These are phyloP conservation scores for Penicillium sp. DNA, from an alignment of 2,329 filamentous ascomycete species.

Conservation along the genomic window DNA sequence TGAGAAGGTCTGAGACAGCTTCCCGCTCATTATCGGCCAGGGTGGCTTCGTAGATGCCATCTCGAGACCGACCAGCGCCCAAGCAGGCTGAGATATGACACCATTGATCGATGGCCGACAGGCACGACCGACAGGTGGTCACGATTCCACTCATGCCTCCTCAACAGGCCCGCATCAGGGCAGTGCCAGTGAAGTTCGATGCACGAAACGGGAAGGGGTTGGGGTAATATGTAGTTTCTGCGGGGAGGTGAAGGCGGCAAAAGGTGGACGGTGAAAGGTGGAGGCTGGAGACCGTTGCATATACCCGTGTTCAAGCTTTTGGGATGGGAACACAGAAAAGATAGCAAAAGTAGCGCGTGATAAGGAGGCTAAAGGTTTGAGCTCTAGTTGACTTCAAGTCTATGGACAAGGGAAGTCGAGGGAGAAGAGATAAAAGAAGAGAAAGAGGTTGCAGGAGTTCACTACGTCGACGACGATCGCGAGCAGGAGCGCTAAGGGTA, in stretches of 20 bases:
- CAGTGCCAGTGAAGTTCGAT: conserved; percentile 19
- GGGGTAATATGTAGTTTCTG: not conserved
- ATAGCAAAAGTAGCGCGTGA: conserved; percentile 25
- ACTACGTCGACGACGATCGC: too few relatives aligned
- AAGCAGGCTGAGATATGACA: conserved; percentile 43
- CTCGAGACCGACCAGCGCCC: conserved; percentile 64
- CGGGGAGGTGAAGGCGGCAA: conserved; percentile 1
- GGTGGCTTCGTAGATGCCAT: conserved; percentile 78
- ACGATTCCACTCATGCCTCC: conserved; percentile 38
- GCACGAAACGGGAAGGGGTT: not conserved
- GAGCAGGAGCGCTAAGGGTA: too few relatives aligned
- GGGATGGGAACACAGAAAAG: conserved; percentile 21
- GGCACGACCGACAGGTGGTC: conserved; percentile 40
- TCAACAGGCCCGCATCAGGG: conserved; percentile 27
- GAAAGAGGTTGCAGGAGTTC: conserved; percentile 39
- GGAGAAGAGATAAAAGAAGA: conserved; percentile 3
- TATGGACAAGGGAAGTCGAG: conserved; percentile 6
- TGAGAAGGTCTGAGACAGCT: conserved; percentile 88
- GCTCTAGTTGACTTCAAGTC: not conserved
- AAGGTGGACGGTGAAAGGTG: conserved; percentile 14
- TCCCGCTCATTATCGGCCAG: conserved; percentile 94
- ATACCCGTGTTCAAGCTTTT: conserved; percentile 3
- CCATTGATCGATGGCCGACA: conserved; percentile 41
- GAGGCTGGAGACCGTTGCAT: conserved; percentile 20
- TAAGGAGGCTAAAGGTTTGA: conserved; percentile 3